Conservation (phyloP, 164 flowering plant species). For the Dillenia suffruticosa region DNA sequence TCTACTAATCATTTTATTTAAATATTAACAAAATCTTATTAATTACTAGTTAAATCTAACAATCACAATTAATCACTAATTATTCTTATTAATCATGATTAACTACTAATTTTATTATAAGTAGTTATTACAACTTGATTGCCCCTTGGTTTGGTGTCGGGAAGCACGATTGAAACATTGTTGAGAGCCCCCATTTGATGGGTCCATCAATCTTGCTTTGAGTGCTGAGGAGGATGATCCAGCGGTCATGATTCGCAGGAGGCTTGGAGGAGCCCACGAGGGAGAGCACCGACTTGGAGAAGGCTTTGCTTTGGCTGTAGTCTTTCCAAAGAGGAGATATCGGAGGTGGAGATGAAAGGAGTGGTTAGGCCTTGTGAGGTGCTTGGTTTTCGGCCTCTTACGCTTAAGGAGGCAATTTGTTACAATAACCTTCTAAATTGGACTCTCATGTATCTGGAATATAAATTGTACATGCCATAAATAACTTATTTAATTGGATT, state of each 20-base stretch:
- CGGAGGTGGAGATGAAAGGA: slow-evolving; percentile 61
- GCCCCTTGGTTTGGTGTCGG: slow-evolving; percentile 88
- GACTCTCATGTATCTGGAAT: too few relatives aligned
- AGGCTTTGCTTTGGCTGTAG: slow-evolving; percentile 44
- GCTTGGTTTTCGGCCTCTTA: slow-evolving; percentile 58
- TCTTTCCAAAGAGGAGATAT: slow-evolving; percentile 71
- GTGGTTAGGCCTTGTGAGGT: slow-evolving; percentile 69
- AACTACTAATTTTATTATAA: too few relatives aligned
- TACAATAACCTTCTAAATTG: too few relatives aligned
- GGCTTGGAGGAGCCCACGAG: slow-evolving; percentile 45
- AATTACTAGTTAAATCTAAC: too few relatives aligned
- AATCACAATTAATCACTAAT: too few relatives aligned
- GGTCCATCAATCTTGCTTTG: slow-evolving; percentile 64
- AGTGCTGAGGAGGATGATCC: slow-evolving; percentile 73
- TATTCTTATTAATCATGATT: too few relatives aligned
- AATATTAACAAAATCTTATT: too few relatives aligned
- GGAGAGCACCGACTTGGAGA: slow-evolving; percentile 43
- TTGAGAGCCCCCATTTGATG: slow-evolving; percentile 80
- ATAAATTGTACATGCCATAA: too few relatives aligned
- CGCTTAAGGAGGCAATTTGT: slow-evolving; percentile 31
- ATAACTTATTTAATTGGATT: too few relatives aligned
- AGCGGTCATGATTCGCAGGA: slow-evolving; percentile 35
- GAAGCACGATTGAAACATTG: slow-evolving; percentile 63
- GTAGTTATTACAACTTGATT: too few relatives aligned
- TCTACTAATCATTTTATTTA: too few relatives aligned